Percentiles rank a stretch among this genome's conserved stretches.
Conservation (phyloP, 805 yeast species). For the Saccharomyces paradoxus region DNA sequence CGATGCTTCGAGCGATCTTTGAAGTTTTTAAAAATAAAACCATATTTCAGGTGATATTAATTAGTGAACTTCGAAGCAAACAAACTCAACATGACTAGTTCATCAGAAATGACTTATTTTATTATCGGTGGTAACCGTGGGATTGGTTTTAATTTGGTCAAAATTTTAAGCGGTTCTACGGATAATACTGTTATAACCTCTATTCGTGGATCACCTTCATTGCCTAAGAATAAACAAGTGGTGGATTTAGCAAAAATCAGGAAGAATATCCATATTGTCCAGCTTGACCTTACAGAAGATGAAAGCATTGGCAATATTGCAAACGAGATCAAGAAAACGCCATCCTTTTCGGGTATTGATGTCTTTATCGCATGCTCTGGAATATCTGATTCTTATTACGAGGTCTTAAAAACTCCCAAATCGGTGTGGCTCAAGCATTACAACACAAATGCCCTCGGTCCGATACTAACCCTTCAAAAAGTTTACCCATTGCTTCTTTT, state of each 20-base stretch:
- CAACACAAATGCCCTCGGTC: conserved; percentile 10
- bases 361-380: conserved; percentile 29
- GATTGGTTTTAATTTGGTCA: conserved; percentile 30
- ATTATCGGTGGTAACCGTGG: conserved; percentile 34
- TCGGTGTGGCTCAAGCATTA: conserved; percentile 7
- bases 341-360: conserved; percentile 22
- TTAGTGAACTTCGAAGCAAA: background rate
- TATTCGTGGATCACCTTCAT: conserved; percentile 1
- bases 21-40: too few species aligned
- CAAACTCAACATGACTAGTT: background rate
- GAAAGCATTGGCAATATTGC: conserved; percentile 14
- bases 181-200: conserved; percentile 18
- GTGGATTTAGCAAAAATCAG: conserved; percentile 7
- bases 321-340: conserved; percentile 8
- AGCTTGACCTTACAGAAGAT: conserved; percentile 16
- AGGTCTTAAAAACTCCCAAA: conserved; percentile 10
- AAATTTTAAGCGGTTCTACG: conserved; percentile 16
- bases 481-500: conserved; percentile 18
- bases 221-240: conserved; percentile 15
- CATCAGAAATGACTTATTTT: conserved; percentile 19
- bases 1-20: too few species aligned
- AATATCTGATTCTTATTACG: conserved; percentile 19
- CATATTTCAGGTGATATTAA: background rate
- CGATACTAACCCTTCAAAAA: conserved; percentile 6
- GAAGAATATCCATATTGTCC: conserved; percentile 15